phyloP scores from a whole-genome alignment of 2,329 filamentous ascomycete species.

The Pseudophaeomoniella oleicola region DNA sequence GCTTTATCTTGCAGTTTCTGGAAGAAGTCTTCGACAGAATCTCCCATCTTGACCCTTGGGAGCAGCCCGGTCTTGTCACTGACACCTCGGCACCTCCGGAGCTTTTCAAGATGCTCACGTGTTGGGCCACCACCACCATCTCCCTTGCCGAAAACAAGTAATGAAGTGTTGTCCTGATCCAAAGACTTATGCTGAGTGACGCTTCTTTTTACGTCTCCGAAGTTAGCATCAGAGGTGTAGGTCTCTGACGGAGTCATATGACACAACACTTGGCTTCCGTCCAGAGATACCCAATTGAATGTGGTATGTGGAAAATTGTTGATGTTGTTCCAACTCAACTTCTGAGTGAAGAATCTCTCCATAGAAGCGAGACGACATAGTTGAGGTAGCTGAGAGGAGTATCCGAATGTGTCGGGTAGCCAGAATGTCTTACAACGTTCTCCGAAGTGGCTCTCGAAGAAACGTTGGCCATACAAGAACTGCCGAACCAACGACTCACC shows the following conservation, averaged over 20 bases:
- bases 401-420: slow-evolving; percentile 96
- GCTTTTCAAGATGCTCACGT: slow-evolving; percentile 86
- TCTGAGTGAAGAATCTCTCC: slow-evolving; percentile 93
- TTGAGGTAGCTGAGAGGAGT: slow-evolving; percentile 88
- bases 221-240: slow-evolving; percentile 87
- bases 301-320: slow-evolving; percentile 98
- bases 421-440: slow-evolving; percentile 83
- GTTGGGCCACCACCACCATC: slow-evolving; percentile 93
- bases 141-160: slow-evolving; percentile 91
- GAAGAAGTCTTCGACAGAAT: slow-evolving; percentile 90
- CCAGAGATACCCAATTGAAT: slow-evolving; percentile 94
- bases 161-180: slow-evolving; percentile 78
- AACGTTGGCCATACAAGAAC: slow-evolving; percentile 88
- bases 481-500: slow-evolving; percentile 89
- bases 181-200: slow-evolving; percentile 88
- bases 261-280: slow-evolving; percentile 91
- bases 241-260: slow-evolving; percentile 96
- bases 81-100: slow-evolving; percentile 79
- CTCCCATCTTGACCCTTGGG: slow-evolving; percentile 76
- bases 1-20: slow-evolving; percentile 68
- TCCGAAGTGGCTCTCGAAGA: slow-evolving; percentile 88
- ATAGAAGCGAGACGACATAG: slow-evolving; percentile 89
- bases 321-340: slow-evolving; percentile 99
- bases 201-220: slow-evolving; percentile 84
- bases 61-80: slow-evolving; percentile 73